Conservation (phyloP, 805 yeast species). For the Limtongia smithiae region DNA sequence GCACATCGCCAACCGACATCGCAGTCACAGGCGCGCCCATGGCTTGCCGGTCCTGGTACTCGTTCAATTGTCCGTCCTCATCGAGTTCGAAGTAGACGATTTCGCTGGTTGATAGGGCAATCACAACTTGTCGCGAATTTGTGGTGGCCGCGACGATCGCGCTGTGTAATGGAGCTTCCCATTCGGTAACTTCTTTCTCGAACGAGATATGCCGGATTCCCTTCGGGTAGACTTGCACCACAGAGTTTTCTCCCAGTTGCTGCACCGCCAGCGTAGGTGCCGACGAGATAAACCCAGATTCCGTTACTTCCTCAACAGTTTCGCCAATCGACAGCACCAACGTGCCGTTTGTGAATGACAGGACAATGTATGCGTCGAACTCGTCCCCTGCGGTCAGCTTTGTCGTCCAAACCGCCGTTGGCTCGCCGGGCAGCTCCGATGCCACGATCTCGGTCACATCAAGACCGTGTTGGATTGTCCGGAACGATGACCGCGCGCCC, state of each 20-base stretch:
- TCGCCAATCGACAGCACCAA: constrained; percentile 75
- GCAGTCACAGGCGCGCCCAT: constrained; percentile 49
- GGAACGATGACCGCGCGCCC: constrained; percentile 45
- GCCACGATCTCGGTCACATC: constrained; percentile 61
- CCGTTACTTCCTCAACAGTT: constrained; percentile 68
- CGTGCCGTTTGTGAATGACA: constrained; percentile 64
- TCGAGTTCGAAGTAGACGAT: constrained; percentile 80
- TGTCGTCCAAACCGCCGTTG: constrained; percentile 64
- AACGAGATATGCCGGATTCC: constrained; percentile 61
- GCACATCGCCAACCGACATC: constrained; percentile 48
- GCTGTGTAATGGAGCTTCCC: constrained; percentile 82
- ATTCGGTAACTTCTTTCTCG: constrained; percentile 47
- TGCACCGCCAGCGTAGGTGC: constrained; percentile 65
- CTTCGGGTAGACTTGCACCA: constrained; percentile 68
- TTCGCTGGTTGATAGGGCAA: constrained; percentile 70
- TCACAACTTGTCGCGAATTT: constrained; percentile 62
- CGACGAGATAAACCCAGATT: constrained; percentile 55
- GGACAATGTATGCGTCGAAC: constrained; percentile 60
- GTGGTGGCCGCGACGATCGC: constrained; percentile 56
- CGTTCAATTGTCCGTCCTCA: constrained; percentile 54
- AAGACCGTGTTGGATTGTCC: constrained; percentile 54
- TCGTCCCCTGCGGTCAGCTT: constrained; percentile 45
- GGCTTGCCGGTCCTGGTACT: constrained; percentile 61
- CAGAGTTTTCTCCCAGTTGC: constrained; percentile 58
- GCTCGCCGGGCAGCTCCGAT: constrained; percentile 67